These are phyloP conservation scores for Telfairia occidentalis DNA, from an alignment of 331 rosid species.

Conservation along the genomic window DNA sequence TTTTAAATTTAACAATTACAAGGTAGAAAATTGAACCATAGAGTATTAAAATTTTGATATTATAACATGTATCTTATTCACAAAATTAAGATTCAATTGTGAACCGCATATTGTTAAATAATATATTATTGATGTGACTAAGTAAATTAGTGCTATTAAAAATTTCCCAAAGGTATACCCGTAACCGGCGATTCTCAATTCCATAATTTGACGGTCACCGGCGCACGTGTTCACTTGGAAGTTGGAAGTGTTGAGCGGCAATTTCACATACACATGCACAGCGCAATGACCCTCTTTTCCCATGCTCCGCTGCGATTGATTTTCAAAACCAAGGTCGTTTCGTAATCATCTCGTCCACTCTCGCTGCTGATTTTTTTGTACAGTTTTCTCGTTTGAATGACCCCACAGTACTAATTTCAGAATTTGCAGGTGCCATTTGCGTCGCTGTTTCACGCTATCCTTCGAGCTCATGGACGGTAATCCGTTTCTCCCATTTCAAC, in stretches of 20 bases:
- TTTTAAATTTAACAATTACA: no score
- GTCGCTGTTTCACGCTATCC: constrained; percentile 18
- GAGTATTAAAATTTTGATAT: no score
- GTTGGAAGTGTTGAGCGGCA: neutral
- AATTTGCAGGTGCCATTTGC: constrained; percentile 22
- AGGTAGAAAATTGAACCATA: no score
- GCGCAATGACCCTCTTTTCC: neutral
- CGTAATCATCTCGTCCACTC: neutral
- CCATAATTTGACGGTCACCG: neutral
- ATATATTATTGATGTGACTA: no score
- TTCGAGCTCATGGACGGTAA: constrained; percentile 37
- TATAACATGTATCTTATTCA: no score
- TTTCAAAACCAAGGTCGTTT: neutral
- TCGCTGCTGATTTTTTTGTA: neutral
- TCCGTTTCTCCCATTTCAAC: neutral
- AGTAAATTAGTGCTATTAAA: no score
- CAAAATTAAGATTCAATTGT: no score
- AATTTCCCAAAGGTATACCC: no score
- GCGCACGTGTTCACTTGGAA: neutral
- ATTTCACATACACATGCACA: neutral
- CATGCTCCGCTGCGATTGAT: constrained; percentile 10
- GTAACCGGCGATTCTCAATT: neutral
- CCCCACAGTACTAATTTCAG: neutral
- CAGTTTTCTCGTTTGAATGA: neutral
- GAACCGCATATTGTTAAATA: no score